Conservation (phyloP, 768 basidiomycete species). For the Pholiota microspora region DNA sequence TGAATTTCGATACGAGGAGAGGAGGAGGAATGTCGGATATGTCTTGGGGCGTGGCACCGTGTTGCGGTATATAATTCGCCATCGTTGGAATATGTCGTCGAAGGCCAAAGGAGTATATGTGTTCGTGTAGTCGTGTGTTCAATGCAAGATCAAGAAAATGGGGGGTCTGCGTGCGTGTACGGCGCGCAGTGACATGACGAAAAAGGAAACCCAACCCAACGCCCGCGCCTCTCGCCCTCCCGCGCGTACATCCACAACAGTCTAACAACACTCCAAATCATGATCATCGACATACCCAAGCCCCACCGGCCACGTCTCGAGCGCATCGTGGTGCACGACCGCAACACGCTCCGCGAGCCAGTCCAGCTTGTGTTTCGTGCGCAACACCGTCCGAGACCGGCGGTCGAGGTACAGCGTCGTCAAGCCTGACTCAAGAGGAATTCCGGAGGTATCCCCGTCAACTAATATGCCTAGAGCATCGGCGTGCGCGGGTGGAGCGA, state of each 20-base stretch:
- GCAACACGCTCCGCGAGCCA: slow-evolving; percentile 26
- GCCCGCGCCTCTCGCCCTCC: not conserved
- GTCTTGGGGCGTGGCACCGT: too few relatives aligned
- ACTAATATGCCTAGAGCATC: too few relatives aligned
- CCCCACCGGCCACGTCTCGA: slow-evolving; percentile 37
- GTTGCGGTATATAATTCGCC: too few relatives aligned
- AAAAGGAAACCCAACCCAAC: too few relatives aligned
- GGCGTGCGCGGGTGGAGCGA: too few relatives aligned
- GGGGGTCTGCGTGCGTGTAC: not conserved
- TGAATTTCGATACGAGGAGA: not conserved
- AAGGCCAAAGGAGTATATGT: too few relatives aligned
- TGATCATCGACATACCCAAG: slow-evolving; percentile 37
- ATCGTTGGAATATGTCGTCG: not conserved
- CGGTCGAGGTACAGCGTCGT: slow-evolving; percentile 32
- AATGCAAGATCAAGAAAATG: too few relatives aligned
- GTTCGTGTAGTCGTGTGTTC: too few relatives aligned
- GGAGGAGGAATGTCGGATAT: not conserved
- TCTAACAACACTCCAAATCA: too few relatives aligned
- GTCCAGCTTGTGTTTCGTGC: slow-evolving; percentile 26
- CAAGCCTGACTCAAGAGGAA: not conserved
- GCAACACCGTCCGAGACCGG: slow-evolving; percentile 33
- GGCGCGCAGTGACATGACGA: too few relatives aligned
- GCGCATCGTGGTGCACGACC: slow-evolving; percentile 27
- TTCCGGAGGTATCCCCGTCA: too few relatives aligned
- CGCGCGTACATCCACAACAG: too few relatives aligned